Evolutionary conservation across 805 yeast species (phyloP).

Genomic region (Wickerhamomyces rabaulensis): DNA sequence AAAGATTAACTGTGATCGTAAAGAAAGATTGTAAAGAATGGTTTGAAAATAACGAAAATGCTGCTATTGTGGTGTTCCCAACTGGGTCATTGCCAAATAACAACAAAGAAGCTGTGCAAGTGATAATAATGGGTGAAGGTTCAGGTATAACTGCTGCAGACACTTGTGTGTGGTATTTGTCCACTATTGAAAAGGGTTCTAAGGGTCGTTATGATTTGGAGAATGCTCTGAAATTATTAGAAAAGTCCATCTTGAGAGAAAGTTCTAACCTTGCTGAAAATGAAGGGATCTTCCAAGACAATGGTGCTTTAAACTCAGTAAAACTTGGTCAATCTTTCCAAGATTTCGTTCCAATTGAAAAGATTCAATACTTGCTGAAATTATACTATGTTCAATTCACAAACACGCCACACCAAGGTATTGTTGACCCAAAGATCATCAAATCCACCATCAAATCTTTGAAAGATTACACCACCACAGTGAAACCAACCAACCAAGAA

Average conservation of each 20-base stretch:
- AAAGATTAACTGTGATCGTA: slow-evolving; percentile 77
- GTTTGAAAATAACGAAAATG: slow-evolving; percentile 80
- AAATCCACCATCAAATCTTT: slow-evolving; percentile 23
- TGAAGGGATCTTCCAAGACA: slow-evolving; percentile 46
- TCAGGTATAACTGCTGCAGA: slow-evolving; percentile 85
- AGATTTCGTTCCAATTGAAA: slow-evolving; percentile 78
- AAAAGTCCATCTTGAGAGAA: slow-evolving; percentile 75
- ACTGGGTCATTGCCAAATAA: slow-evolving; percentile 63
- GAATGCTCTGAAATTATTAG: slow-evolving; percentile 75
- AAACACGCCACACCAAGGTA: slow-evolving; percentile 51
- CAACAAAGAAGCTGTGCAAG: slow-evolving; percentile 77
- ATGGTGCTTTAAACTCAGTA: slow-evolving; percentile 73
- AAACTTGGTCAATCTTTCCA: slow-evolving; percentile 81
- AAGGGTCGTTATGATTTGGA: slow-evolving; percentile 75
- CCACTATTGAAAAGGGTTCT: slow-evolving; percentile 65
- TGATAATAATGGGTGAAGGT: slow-evolving; percentile 79
- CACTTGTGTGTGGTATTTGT: slow-evolving; percentile 85
- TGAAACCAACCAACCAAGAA: background rate
- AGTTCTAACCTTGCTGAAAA: slow-evolving; percentile 37
- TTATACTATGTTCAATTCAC: slow-evolving; percentile 57
- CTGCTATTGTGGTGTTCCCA: slow-evolving; percentile 90
- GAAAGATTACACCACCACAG: background rate
- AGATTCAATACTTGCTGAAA: slow-evolving; percentile 55
- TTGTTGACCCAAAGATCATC: slow-evolving; percentile 38
- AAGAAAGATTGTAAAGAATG: slow-evolving; percentile 86